Evolutionary conservation across 2,329 filamentous ascomycete species (phyloP).

Genomic region (Boeremia exigua): DNA sequence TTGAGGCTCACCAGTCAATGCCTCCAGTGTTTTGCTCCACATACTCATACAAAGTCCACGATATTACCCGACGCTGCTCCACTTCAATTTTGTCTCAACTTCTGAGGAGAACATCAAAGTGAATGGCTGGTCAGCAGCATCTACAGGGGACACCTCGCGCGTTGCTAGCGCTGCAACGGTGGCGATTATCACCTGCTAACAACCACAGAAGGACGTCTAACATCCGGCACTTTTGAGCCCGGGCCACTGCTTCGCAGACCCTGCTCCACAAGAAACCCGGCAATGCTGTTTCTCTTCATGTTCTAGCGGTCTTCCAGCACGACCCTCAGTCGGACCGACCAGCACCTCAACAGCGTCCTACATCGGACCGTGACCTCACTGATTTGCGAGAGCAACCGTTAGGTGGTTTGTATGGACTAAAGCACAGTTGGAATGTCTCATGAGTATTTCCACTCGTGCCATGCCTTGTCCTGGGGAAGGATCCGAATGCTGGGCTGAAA

Average conservation of each 20-base stretch:
- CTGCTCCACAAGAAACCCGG: slow-evolving; percentile 1
- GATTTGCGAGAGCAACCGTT: slow-evolving; percentile 12
- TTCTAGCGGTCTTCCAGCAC: slow-evolving; percentile 19
- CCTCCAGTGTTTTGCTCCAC: slow-evolving; percentile 1
- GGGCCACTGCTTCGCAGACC: slow-evolving; percentile 4
- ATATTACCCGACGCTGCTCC: neutral
- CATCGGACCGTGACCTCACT: slow-evolving; percentile 2
- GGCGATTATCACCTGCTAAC: neutral
- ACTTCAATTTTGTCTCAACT: neutral
- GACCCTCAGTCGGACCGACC: slow-evolving; percentile 10
- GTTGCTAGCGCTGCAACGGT: too few relatives aligned
- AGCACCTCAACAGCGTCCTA: slow-evolving; percentile 9
- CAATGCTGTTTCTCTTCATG: neutral
- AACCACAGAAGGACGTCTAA: neutral
- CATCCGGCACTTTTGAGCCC: neutral
- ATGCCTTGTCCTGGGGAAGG: slow-evolving; percentile 1
- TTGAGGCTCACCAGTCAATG: neutral
- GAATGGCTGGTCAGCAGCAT: too few relatives aligned
- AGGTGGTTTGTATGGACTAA: neutral
- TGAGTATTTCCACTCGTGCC: neutral
- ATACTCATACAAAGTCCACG: slow-evolving; percentile 1
- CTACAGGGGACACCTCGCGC: too few relatives aligned
- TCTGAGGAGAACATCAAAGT: too few relatives aligned
- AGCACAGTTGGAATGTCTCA: neutral
- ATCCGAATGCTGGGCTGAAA: neutral